phyloP scores from a whole-genome alignment of 2,329 filamentous ascomycete genomes.

The Macroventuria anomochaeta region DNA sequence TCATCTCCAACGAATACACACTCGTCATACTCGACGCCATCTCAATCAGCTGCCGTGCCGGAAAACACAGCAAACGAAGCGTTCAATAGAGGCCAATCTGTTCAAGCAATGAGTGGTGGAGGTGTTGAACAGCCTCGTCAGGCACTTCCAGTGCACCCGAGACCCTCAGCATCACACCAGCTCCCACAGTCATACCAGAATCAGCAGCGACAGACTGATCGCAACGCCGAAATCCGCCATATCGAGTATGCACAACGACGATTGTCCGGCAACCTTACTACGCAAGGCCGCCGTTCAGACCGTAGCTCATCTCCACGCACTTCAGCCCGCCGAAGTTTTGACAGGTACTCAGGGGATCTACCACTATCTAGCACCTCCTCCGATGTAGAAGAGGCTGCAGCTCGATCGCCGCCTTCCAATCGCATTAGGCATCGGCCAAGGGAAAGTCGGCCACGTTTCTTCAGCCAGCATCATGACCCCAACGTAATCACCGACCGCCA shows the following conservation, averaged over 20 bases:
- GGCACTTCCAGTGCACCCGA: slow-evolving; percentile 19
- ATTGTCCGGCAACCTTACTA: slow-evolving; percentile 12
- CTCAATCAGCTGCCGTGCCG: not conserved
- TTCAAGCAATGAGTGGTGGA: slow-evolving; percentile 12
- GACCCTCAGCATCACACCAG: slow-evolving; percentile 24
- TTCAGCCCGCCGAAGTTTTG: slow-evolving; percentile 42
- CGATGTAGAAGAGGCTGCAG: slow-evolving; percentile 35
- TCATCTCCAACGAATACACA: slow-evolving; percentile 2
- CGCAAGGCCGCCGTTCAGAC: slow-evolving; percentile 31
- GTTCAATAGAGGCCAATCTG: not conserved
- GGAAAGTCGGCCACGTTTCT: slow-evolving; percentile 25
- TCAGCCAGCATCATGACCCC: slow-evolving; percentile 26
- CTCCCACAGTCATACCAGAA: slow-evolving; percentile 11
- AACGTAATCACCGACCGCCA: slow-evolving; percentile 34
- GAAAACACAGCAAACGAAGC: not conserved
- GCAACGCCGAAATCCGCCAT: not conserved
- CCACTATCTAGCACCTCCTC: slow-evolving; percentile 29
- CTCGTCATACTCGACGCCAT: not conserved
- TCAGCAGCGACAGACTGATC: not conserved
- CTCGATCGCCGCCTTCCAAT: slow-evolving; percentile 28
- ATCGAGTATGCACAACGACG: slow-evolving; percentile 22
- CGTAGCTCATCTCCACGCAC: slow-evolving; percentile 37
- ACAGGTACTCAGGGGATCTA: slow-evolving; percentile 39
- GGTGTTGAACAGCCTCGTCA: slow-evolving; percentile 19
- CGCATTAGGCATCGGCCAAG: slow-evolving; percentile 24